Base-by-base conservation (phyloP, 2,329 filamentous ascomycete genomes). In the Nothophoma quercina region DNA sequence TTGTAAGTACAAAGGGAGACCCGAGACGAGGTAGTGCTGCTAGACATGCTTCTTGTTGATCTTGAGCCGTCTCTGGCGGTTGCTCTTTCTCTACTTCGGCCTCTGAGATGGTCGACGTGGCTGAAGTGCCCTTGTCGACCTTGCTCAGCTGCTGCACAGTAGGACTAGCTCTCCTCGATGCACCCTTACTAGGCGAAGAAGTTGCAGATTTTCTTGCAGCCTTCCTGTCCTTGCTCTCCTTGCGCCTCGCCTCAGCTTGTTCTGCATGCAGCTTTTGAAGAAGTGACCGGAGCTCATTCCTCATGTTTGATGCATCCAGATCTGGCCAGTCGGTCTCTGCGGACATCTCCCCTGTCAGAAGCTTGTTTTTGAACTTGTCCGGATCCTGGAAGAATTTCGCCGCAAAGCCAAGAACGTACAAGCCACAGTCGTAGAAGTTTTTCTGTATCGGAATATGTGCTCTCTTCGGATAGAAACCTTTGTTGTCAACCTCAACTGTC, bases 391-490 rank as follows among this genome's bases (percentile, higher is more conserved):
- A 81, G 58, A 99, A 96, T 58, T 89, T 86, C 59, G 91, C 84
- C 45, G 96, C 81, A 66, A 98, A 99, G 2, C 88, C 89, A 4
- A 97, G 78, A 3, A 98, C 78, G 63, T 89, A 99, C 0, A 97
- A 78, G 7, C 95, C 95, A 66, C 95, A 99, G 70, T 99, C 95
- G 56, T 85, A 93, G 62, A 83, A 89, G 68, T 99, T 98, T 40
- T 85, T 77, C 72, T 99, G 95, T 55, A 83, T 77, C 0, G 95
- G 93, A 12, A 97, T 88, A 7, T 83, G 80, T 12, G 56, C 28
- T 54, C 84, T 44, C 29, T 68, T 88, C 4, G 90, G 90, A 30
- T 86, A 91, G 79, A 90, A 86, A 4, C 84, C 85, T 56, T 79
- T 78, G 9, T 75, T 63, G 5, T 70, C 72, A n/a, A 73, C 68